These are phyloP conservation scores for Blastocystis hominis DNA, from an alignment of 352 stramenopile genomes.

Conservation along the genomic window DNA sequence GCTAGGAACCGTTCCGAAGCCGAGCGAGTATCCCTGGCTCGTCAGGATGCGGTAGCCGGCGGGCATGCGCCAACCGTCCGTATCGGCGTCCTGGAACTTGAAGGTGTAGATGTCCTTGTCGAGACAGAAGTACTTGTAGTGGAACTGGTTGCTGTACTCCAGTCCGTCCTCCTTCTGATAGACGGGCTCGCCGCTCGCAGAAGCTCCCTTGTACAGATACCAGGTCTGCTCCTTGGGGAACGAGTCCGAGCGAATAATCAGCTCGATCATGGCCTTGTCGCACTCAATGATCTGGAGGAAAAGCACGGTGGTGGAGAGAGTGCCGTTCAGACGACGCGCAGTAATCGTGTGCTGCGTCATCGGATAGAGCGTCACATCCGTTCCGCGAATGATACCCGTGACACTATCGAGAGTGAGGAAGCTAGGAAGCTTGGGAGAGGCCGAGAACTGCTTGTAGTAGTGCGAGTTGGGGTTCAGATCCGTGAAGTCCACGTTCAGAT, in stretches of 20 bases:
- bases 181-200: background rate
- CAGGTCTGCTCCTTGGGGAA: background rate
- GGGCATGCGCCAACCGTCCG: constrained; percentile 31
- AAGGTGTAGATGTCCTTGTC: constrained; percentile 50
- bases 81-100: constrained; percentile 5
- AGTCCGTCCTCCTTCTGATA: background rate
- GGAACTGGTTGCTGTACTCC: background rate
- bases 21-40: background rate
- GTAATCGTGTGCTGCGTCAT: constrained; percentile 24
- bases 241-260: background rate
- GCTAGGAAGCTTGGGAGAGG: background rate
- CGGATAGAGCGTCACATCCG: background rate
- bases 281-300: constrained; percentile 25
- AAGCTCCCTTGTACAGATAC: background rate
- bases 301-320: background rate
- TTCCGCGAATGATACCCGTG: constrained; percentile 7
- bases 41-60: constrained; percentile 4
- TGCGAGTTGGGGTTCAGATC: background rate
- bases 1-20: background rate
- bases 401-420: constrained; percentile 17
- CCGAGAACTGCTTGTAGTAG: constrained; percentile 46
- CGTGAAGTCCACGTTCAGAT: constrained; percentile 34
- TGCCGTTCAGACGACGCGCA: constrained; percentile 29
- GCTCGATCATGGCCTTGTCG: constrained; percentile 35
- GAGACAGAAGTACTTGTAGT: constrained; percentile 55